A percentile compares a stretch with the other conserved stretches of the same genome.
Evolutionary conservation across 2,329 filamentous ascomycete species (phyloP).

Genomic region (Tolypocladium ophioglossoides): DNA sequence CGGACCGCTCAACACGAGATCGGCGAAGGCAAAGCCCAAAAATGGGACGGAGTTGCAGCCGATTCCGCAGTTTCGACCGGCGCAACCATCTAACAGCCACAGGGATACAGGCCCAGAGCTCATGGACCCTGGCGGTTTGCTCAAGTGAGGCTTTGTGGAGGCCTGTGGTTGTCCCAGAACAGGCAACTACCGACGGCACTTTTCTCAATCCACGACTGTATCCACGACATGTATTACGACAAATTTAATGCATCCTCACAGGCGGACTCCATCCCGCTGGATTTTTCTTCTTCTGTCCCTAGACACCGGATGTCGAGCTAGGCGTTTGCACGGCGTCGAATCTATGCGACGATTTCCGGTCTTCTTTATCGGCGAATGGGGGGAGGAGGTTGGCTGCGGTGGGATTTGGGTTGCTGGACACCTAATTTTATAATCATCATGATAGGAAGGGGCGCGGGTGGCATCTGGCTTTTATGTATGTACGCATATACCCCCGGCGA

Average conservation of each 20-base stretch:
- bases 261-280: background rate
- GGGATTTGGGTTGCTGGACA: background rate
- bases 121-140: slow-evolving; percentile 28
- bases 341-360: background rate
- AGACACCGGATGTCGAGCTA: background rate
- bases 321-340: background rate
- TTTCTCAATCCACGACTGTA: background rate
- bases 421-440: background rate
- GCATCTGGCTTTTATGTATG: background rate
- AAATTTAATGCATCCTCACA: background rate
- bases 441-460: background rate
- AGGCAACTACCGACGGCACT: background rate
- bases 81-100: slow-evolving; percentile 19
- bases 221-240: background rate
- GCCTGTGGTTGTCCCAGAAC: background rate
- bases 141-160: slow-evolving; percentile 15
- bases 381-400: background rate
- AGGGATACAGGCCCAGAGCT: slow-evolving; percentile 22
- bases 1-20: slow-evolving; percentile 25
- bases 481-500: background rate
- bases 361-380: background rate
- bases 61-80: slow-evolving; percentile 30
- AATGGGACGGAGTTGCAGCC: slow-evolving; percentile 33
- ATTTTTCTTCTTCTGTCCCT: background rate
- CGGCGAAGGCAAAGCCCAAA: slow-evolving; percentile 18